These are phyloP conservation scores for Auricularia heimuer DNA, from an alignment of 768 basidiomycete genomes.

Conservation along the genomic window DNA sequence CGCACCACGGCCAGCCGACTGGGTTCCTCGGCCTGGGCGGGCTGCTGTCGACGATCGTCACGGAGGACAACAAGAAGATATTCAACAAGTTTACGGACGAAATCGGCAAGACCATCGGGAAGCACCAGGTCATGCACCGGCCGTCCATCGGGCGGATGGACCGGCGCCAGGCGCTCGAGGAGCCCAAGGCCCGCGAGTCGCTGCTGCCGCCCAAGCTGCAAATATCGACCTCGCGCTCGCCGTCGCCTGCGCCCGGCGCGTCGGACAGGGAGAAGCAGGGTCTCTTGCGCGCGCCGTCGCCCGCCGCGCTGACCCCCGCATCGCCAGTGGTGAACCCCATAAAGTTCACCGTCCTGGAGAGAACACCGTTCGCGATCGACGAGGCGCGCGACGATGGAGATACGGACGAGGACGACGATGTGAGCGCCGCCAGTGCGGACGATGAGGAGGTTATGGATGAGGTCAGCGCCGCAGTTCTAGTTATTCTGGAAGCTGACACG, in stretches of 20 bases:
- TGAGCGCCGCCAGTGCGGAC: constrained; percentile 41
- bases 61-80: constrained; percentile 86
- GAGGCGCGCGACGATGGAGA: constrained; percentile 81
- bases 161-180: constrained; percentile 46
- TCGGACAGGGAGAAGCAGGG: constrained; percentile 5
- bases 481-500: neutral
- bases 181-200: constrained; percentile 82
- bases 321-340: constrained; percentile 61
- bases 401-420: constrained; percentile 51
- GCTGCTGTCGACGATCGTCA: constrained; percentile 81
- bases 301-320: constrained; percentile 24
- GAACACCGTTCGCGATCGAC: constrained; percentile 95
- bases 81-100: constrained; percentile 92
- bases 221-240: constrained; percentile 6
- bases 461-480: constrained; percentile 30
- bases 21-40: constrained; percentile 59
- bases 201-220: constrained; percentile 53
- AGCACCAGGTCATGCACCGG: constrained; percentile 61
- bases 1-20: constrained; percentile 20
- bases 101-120: constrained; percentile 88
- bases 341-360: constrained; percentile 77
- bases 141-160: constrained; percentile 85
- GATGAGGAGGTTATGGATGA: constrained; percentile 85
- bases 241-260: constrained; percentile 20
- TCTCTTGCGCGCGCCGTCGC: constrained; percentile 14